A percentile compares a stretch with the other conserved stretches of the same genome.
These are phyloP conservation scores for Diaporthe velutina DNA, from an alignment of 2,329 filamentous ascomycete species.

Conservation along the genomic window DNA sequence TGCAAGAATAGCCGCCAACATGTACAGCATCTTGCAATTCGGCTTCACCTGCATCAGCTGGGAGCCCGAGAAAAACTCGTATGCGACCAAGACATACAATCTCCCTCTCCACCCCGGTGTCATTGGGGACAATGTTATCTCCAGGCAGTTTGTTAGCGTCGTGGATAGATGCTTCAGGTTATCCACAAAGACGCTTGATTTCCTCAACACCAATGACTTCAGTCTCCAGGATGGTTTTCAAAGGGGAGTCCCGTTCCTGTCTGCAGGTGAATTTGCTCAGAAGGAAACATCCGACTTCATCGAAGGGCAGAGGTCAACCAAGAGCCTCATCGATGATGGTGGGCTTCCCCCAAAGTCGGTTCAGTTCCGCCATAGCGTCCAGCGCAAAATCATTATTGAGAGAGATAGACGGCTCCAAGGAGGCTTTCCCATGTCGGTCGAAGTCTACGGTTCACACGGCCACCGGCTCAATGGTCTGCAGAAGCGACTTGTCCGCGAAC, in stretches of 20 bases:
- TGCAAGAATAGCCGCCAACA: constrained; percentile 47
- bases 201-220: constrained; percentile 47
- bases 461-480: constrained; percentile 46
- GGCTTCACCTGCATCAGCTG: constrained; percentile 51
- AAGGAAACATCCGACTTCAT: constrained; percentile 34
- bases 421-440: constrained; percentile 35
- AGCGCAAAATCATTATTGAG: neutral
- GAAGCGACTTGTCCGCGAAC: constrained; percentile 45
- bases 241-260: constrained; percentile 50
- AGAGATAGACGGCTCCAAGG: neutral
- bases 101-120: constrained; percentile 50
- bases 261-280: constrained; percentile 42
- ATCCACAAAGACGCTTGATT: constrained; percentile 46
- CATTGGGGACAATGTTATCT: constrained; percentile 26
- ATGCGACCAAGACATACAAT: constrained; percentile 47
- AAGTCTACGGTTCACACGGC: constrained; percentile 43
- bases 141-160: constrained; percentile 40
- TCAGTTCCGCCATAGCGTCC: constrained; percentile 39
- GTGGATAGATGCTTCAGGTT: constrained; percentile 47
- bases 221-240: constrained; percentile 44
- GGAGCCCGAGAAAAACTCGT: constrained; percentile 38
- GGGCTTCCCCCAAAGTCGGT: constrained; percentile 29
- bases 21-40: constrained; percentile 51
- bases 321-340: constrained; percentile 31
- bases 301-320: neutral